Percentiles rank a stretch among this genome's conserved stretches.
These are phyloP conservation scores for Dioszegia aurantiaca DNA, from an alignment of 768 basidiomycete species.

Conservation along the genomic window DNA sequence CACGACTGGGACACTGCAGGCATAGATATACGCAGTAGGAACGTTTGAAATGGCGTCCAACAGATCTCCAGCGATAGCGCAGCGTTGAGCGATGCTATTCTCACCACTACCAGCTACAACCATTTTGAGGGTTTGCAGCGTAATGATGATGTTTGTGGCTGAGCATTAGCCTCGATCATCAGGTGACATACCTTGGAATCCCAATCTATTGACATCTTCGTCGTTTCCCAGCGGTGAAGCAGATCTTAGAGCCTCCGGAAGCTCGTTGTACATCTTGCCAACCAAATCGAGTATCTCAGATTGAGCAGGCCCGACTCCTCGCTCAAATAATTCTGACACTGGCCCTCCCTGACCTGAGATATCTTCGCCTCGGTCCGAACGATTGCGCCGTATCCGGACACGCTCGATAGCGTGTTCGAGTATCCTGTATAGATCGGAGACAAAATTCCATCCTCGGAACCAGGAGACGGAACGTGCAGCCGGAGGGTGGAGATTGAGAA, in stretches of 20 bases:
- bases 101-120: slow-evolving; percentile 33
- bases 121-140: slow-evolving; percentile 43
- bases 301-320: slow-evolving; percentile 10
- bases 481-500: not conserved
- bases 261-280: slow-evolving; percentile 20
- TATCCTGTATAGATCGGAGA: slow-evolving; percentile 41
- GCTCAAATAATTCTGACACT: slow-evolving; percentile 16
- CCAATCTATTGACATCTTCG: slow-evolving; percentile 27
- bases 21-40: slow-evolving; percentile 38
- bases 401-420: slow-evolving; percentile 34
- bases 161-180: not conserved
- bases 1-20: slow-evolving; percentile 33
- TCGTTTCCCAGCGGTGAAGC: slow-evolving; percentile 30
- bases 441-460: slow-evolving; percentile 44
- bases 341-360: slow-evolving; percentile 8
- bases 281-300: slow-evolving; percentile 26
- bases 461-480: slow-evolving; percentile 20
- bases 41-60: slow-evolving; percentile 37
- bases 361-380: not conserved
- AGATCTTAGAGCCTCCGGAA: slow-evolving; percentile 32
- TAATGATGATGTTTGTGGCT: slow-evolving; percentile 42
- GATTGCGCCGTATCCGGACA: slow-evolving; percentile 9
- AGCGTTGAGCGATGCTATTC: slow-evolving; percentile 30
- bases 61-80: slow-evolving; percentile 44
- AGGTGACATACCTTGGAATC: slow-evolving; percentile 38